Percentiles rank a stretch among this genome's conserved stretches.
These are phyloP conservation scores for Jamesozyma piceae DNA, from an alignment of 805 yeast species.

Conservation along the genomic window DNA sequence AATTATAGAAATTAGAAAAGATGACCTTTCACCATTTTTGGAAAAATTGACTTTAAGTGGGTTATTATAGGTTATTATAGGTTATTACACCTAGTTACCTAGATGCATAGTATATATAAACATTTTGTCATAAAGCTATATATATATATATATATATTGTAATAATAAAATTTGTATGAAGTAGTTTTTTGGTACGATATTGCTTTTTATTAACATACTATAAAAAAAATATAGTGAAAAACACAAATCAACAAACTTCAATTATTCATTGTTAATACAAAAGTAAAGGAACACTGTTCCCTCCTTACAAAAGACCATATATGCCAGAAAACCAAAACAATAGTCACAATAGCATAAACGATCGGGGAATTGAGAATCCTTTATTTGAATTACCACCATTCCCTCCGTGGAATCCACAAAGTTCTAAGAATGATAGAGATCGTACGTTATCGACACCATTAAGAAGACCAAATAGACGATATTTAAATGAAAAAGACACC, in stretches of 20 bases:
- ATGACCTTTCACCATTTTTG: slow-evolving; percentile 78
- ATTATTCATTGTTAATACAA: too few relatives aligned
- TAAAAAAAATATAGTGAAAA: not conserved
- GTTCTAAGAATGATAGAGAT: slow-evolving; percentile 7
- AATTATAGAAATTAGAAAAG: slow-evolving; percentile 79
- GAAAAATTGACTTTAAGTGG: slow-evolving; percentile 78
- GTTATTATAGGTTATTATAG: too few relatives aligned
- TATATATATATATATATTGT: not conserved
- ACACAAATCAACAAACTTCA: not conserved
- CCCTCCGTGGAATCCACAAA: slow-evolving; percentile 25
- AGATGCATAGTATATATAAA: not conserved
- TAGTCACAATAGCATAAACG: not conserved
- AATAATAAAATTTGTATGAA: not conserved
- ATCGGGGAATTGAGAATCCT: not conserved
- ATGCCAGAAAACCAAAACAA: not conserved
- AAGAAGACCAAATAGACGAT: slow-evolving; percentile 9
- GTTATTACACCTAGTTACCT: too few relatives aligned
- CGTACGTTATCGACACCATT: slow-evolving; percentile 17
- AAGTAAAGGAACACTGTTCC: not conserved
- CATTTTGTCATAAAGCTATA: not conserved
- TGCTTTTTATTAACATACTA: not conserved
- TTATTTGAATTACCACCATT: slow-evolving; percentile 20
- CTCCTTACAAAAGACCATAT: not conserved
- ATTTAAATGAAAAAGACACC: not conserved
- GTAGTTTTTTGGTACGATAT: too few relatives aligned